Base-by-base conservation (phyloP, 805 yeast species). In the Kuraishia molischiana region DNA sequence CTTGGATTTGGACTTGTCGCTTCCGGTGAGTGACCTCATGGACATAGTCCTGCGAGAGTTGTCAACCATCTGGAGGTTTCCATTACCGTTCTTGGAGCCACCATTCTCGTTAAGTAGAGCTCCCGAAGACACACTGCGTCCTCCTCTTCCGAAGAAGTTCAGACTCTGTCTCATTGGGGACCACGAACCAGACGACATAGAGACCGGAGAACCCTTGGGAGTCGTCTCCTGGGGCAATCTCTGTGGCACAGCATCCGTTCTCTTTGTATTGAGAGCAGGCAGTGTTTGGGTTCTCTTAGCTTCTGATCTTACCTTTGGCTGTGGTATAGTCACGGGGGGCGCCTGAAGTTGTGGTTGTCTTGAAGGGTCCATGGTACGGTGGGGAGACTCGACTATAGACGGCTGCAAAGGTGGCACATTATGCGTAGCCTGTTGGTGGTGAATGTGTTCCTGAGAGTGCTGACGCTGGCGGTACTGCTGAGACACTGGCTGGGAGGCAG, bases 1-100 rank as follows among this genome's bases (percentile, higher is more conserved):
- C 19, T 43, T 38, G 11, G 58, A 44, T 40, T 62, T 63, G 42
- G 60, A 62, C 36, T 61, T 61, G 15, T 59, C 53, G 9, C 31
- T n/a, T n/a, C n/a, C 32, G n/a, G 35, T 24, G 5, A 35, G 19
- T 11, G 40, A 38, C 10, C 19, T 30, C 19, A 44, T 24, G 5
- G 47, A 44, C 42, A 41, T 37, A 4, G 43, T 32, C 18, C 46
- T 38, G 6, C 31, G 6, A 5, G 31, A 9, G 11, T 22, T 22
- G 11, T 28, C 17, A 8, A 11, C 17, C 13, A 9, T 14, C 13
- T 8, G 13, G 5, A 28, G 17, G 31, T 28, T 28, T 11, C 19
- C 19, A 14, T 6, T 29, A 14, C 6, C 24, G 8, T 13, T 14
- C 15, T 13, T 18, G 15, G 17, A n/a, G 17, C 24, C 24, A 13